These are phyloP conservation scores for Pseudophaeomoniella oleicola DNA, from an alignment of 2,329 filamentous ascomycete genomes.

Conservation along the genomic window DNA sequence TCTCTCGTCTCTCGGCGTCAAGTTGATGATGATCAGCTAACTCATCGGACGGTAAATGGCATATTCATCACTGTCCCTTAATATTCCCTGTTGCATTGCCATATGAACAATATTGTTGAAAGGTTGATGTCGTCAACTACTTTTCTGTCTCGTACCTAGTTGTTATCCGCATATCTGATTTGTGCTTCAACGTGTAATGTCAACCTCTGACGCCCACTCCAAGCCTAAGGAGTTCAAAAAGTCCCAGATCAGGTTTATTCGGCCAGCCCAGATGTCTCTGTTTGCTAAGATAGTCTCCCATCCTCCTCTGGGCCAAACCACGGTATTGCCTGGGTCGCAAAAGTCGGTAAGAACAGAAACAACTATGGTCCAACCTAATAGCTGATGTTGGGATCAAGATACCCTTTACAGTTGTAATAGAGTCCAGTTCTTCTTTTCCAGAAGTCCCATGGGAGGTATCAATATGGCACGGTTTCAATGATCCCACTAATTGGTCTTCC, in stretches of 20 bases:
- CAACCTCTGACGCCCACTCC: neutral
- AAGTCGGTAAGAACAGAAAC: constrained; percentile 18
- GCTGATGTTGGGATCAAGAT: constrained; percentile 20
- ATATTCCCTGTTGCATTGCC: too few relatives aligned
- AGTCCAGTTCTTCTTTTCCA: constrained; percentile 42
- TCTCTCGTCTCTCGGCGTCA: too few relatives aligned
- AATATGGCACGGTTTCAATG: constrained; percentile 53
- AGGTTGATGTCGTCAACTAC: too few relatives aligned
- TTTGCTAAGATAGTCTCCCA: constrained; percentile 45
- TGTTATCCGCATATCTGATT: too few relatives aligned
- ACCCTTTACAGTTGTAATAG: constrained; percentile 54
- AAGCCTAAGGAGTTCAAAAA: constrained; percentile 5
- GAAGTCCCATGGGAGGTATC: constrained; percentile 54
- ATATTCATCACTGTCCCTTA: too few relatives aligned
- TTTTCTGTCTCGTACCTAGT: too few relatives aligned
- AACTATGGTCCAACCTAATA: constrained; percentile 4
- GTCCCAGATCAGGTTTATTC: constrained; percentile 19
- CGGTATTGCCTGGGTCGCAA: constrained; percentile 35
- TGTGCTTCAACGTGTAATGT: neutral
- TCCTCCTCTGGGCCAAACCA: constrained; percentile 64
- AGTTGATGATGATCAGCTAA: too few relatives aligned
- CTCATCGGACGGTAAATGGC: too few relatives aligned
- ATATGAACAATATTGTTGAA: too few relatives aligned
- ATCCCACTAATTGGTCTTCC: constrained; percentile 1
- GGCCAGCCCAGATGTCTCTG: constrained; percentile 29